phyloP scores from a whole-genome alignment of 2,329 filamentous ascomycete species.

The Monilinia aucupariae region DNA sequence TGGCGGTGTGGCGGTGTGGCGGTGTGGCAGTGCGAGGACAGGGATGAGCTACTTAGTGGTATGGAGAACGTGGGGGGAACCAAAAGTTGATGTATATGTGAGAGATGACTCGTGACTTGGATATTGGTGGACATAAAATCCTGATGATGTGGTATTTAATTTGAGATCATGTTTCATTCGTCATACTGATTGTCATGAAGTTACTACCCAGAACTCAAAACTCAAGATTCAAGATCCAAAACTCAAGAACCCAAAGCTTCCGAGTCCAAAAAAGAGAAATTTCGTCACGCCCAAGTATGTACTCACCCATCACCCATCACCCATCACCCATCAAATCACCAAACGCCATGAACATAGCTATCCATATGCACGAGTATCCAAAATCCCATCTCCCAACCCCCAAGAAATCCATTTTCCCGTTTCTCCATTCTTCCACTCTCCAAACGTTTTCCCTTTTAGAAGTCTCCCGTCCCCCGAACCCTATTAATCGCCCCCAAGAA shows the following conservation, averaged over 20 bases:
- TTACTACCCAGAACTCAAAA: not conserved
- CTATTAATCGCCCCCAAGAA: slow-evolving; percentile 52
- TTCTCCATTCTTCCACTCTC: too few species aligned
- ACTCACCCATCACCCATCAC: not conserved
- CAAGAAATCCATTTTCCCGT: not conserved
- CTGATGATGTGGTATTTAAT: not conserved
- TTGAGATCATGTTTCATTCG: not conserved
- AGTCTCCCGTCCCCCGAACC: slow-evolving; percentile 51
- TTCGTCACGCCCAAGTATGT: not conserved
- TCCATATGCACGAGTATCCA: not conserved
- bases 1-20: not conserved
- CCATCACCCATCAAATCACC: too few species aligned
- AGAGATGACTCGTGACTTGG: not conserved
- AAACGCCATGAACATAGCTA: too few species aligned
- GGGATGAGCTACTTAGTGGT: not conserved
- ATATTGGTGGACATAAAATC: not conserved
- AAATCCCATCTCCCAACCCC: not conserved
- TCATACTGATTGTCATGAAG: not conserved
- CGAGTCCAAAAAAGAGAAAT: too few species aligned
- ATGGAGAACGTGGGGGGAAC: not conserved
- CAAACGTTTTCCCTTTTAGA: slow-evolving; percentile 29
- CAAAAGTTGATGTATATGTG: not conserved
- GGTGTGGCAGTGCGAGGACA: too few species aligned
- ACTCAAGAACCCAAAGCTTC: not conserved
- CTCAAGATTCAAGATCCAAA: not conserved